phyloP scores from a whole-genome alignment of 2,329 filamentous ascomycete species.

The Aspergillaceae sp. region DNA sequence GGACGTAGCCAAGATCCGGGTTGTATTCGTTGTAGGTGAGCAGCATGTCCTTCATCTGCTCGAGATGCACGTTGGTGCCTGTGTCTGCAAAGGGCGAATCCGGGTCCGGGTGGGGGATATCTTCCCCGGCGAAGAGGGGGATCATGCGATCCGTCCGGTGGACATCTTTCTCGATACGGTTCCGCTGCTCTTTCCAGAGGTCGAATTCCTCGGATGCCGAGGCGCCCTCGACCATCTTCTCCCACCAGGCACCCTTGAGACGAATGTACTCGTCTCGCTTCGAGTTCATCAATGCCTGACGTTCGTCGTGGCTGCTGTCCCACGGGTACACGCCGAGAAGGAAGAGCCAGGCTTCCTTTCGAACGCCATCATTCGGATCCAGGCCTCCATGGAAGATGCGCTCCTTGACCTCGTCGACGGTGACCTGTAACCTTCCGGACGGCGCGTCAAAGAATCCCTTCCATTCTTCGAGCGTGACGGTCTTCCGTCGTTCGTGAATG shows the following conservation, averaged over 20 bases:
- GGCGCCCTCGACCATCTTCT: conserved; percentile 73
- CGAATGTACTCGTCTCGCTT: conserved; percentile 88
- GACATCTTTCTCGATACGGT: conserved; percentile 94
- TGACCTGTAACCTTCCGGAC: conserved; percentile 68
- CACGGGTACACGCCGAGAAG: conserved; percentile 85
- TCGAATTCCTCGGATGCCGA: conserved; percentile 75
- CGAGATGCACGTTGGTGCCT: conserved; percentile 93
- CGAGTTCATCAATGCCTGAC: conserved; percentile 72
- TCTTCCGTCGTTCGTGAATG: conserved; percentile 66
- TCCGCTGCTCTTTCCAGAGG: conserved; percentile 93
- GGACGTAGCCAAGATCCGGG: conserved; percentile 87
- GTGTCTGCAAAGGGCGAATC: conserved; percentile 87
- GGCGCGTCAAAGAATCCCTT: conserved; percentile 72
- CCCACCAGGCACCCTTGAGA: conserved; percentile 94
- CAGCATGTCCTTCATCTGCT: conserved; percentile 99
- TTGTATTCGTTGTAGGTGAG: conserved; percentile 99
- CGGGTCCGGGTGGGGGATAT: conserved; percentile 91
- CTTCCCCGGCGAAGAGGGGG: conserved; percentile 91
- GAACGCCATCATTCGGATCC: conserved; percentile 77
- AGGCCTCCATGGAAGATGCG: conserved; percentile 94
- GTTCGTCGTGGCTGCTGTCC: conserved; percentile 80
- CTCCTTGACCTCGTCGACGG: conserved; percentile 88
- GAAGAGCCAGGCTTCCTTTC: conserved; percentile 96
- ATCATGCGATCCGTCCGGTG: conserved; percentile 93
- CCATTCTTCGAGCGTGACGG: conserved; percentile 80